These are phyloP conservation scores for Colletotrichum sp. DNA, from an alignment of 2,329 filamentous ascomycete genomes.

Conservation along the genomic window DNA sequence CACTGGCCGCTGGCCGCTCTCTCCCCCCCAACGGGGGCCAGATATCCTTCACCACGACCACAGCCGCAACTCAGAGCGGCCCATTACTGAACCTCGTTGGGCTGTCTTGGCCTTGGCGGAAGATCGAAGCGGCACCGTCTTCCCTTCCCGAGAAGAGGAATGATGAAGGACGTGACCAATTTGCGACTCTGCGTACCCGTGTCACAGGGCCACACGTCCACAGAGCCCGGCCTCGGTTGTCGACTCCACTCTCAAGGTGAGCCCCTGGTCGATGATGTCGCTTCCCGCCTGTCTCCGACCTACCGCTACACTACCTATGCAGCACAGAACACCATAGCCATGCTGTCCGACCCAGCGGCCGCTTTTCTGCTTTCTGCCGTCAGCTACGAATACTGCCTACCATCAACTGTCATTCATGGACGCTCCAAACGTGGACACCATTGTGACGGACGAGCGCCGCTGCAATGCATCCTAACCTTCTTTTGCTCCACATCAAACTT, in stretches of 20 bases:
- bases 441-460: background rate
- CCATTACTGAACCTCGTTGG: constrained; percentile 1
- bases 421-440: background rate
- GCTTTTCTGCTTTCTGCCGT: background rate
- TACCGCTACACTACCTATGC: background rate
- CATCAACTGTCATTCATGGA: background rate
- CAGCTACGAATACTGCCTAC: background rate
- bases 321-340: background rate
- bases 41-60: background rate
- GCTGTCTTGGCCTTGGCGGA: constrained; percentile 8
- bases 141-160: background rate
- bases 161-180: background rate
- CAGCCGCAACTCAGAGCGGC: background rate
- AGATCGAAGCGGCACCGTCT: background rate
- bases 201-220: background rate
- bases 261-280: constrained; percentile 17
- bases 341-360: background rate
- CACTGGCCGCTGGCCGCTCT: background rate
- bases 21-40: background rate
- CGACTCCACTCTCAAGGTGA: constrained; percentile 10
- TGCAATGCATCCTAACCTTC: background rate
- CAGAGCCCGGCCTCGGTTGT: background rate
- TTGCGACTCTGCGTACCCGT: background rate
- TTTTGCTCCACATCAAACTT: background rate
- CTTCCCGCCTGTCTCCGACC: background rate